These are phyloP conservation scores for Podospora appendiculata DNA, from an alignment of 495 filamentous ascomycete genomes.

Conservation along the genomic window DNA sequence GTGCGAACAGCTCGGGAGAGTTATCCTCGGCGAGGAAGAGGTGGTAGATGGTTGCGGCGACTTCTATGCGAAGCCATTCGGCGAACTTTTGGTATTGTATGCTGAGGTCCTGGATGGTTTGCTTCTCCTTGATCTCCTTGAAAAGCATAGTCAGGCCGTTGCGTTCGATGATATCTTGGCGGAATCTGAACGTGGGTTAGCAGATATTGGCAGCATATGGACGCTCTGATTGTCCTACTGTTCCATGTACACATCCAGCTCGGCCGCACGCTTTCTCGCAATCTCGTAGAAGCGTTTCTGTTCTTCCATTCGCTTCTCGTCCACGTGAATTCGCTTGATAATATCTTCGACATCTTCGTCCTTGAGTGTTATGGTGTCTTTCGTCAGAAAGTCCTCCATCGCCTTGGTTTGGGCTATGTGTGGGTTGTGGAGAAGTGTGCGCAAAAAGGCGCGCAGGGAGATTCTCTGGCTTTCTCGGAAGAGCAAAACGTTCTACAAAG, in stretches of 20 bases:
- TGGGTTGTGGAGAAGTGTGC: conserved; percentile 73
- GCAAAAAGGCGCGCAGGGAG: conserved; percentile 81
- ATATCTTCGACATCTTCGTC: conserved; percentile 83
- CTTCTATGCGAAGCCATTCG: conserved; percentile 95
- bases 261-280: conserved; percentile 78
- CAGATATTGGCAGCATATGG: background rate
- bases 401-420: conserved; percentile 74
- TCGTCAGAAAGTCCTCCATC: conserved; percentile 73
- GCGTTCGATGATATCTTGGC: conserved; percentile 49
- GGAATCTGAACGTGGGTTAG: conserved; percentile 32
- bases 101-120: conserved; percentile 76
- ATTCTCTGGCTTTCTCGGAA: conserved; percentile 89
- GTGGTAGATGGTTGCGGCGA: conserved; percentile 94
- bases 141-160: conserved; percentile 92
- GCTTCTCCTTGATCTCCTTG: conserved; percentile 80
- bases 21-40: conserved; percentile 97
- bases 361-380: conserved; percentile 57
- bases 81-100: conserved; percentile 97
- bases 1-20: conserved; percentile 89
- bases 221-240: conserved; percentile 46
- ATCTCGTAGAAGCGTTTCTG: conserved; percentile 94
- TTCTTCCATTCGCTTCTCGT: conserved; percentile 82
- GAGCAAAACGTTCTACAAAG: conserved; percentile 44
- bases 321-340: conserved; percentile 67
- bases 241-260: conserved; percentile 97